Evolutionary conservation across 2,329 filamentous ascomycete genomes (phyloP).

Genomic region (Scytalidium lignicola): DNA sequence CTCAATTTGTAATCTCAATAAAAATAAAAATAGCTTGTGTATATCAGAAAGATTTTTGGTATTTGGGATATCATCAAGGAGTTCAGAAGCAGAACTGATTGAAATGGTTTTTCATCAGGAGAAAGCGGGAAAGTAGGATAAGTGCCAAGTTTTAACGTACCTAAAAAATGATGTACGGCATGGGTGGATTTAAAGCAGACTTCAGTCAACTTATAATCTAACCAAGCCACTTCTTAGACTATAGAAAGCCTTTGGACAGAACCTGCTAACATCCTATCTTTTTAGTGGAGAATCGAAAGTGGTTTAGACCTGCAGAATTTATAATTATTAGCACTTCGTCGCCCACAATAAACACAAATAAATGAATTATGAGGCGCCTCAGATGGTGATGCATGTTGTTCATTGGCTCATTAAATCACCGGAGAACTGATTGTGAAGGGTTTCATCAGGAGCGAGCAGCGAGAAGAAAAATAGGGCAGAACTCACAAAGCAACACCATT

Average conservation of each 20-base stretch:
- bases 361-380: conserved; percentile 36
- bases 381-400: conserved; percentile 74
- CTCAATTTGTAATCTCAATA: conserved; percentile 19
- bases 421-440: conserved; percentile 24
- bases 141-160: conserved; percentile 2
- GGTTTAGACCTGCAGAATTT: conserved; percentile 5
- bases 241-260: too few relatives aligned
- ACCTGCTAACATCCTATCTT: too few relatives aligned
- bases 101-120: conserved; percentile 59
- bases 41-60: conserved; percentile 61
- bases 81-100: conserved; percentile 76
- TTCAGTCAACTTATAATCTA: too few relatives aligned
- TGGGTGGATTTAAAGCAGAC: too few relatives aligned
- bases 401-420: conserved; percentile 31
- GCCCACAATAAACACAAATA: neutral
- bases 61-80: conserved; percentile 58
- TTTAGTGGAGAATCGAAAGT: conserved; percentile 11
- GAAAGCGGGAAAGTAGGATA: conserved; percentile 13
- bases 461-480: conserved; percentile 2
- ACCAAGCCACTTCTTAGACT: too few relatives aligned
- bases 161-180: too few relatives aligned
- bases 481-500: conserved; percentile 1
- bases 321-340: neutral
- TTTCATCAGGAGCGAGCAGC: conserved; percentile 26
- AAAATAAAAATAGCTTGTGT: conserved; percentile 13